Evolutionary conservation across 2,329 filamentous ascomycete species (phyloP).

Genomic region (Arachnopeziza araneosa): DNA sequence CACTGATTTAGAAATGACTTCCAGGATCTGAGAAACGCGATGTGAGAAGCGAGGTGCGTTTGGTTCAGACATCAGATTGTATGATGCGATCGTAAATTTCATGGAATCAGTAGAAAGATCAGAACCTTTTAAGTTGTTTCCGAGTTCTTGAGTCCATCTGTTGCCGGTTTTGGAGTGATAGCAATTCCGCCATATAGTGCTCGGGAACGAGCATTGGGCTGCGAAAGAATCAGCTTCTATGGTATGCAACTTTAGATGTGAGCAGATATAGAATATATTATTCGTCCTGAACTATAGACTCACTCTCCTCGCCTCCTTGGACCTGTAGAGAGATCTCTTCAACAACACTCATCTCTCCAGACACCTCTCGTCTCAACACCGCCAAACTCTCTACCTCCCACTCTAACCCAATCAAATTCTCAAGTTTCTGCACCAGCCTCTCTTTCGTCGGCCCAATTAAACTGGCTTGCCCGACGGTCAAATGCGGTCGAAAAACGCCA

Average conservation of each 20-base stretch:
- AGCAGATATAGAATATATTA: not conserved
- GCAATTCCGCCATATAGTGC: conserved; percentile 1
- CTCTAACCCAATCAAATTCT: conserved; percentile 40
- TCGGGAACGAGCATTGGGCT: not conserved
- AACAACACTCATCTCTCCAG: conserved; percentile 43
- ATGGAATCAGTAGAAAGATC: not conserved
- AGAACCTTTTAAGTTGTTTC: not conserved
- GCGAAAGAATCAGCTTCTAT: not conserved
- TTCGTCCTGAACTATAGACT: not conserved
- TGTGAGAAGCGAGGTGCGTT: conserved; percentile 32
- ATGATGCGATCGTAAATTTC: conserved; percentile 2
- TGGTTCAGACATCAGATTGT: conserved; percentile 16
- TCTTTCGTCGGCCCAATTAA: conserved; percentile 40
- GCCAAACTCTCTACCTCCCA: conserved; percentile 46
- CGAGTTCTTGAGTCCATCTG: not conserved
- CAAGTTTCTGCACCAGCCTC: conserved; percentile 46
- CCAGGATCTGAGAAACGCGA: conserved; percentile 33
- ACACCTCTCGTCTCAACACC: conserved; percentile 46
- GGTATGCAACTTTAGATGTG: not conserved
- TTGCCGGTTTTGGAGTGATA: not conserved
- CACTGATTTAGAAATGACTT: conserved; percentile 30
- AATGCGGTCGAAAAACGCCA: conserved; percentile 34
- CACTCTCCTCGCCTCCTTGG: not conserved
- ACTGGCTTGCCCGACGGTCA: conserved; percentile 56
- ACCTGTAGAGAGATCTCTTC: conserved; percentile 9